These are phyloP conservation scores for Colletotrichum spinosum DNA, from an alignment of 2,329 filamentous ascomycete genomes.

Conservation along the genomic window DNA sequence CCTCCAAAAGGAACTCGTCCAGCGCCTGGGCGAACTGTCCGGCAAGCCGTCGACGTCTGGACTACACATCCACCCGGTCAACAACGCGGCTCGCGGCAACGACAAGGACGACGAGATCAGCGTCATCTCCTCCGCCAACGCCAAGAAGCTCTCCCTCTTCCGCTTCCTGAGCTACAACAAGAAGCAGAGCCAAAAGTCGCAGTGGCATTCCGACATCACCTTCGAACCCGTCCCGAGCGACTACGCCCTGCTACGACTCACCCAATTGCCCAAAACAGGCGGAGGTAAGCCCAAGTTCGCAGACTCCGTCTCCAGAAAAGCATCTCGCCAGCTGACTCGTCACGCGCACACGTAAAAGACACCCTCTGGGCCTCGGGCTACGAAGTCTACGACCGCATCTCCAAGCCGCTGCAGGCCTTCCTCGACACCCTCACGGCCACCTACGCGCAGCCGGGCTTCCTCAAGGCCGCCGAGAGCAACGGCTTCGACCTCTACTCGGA, in stretches of 20 bases:
- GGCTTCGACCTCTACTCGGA: slow-evolving; percentile 58
- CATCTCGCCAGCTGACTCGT: background rate
- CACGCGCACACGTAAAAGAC: background rate
- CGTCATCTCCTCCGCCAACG: slow-evolving; percentile 69
- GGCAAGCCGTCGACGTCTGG: slow-evolving; percentile 67
- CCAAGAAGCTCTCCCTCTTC: slow-evolving; percentile 61
- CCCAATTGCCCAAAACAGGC: slow-evolving; percentile 65
- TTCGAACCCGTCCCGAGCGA: slow-evolving; percentile 74
- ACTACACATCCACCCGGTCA: slow-evolving; percentile 71
- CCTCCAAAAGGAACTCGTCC: slow-evolving; percentile 73
- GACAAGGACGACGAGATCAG: slow-evolving; percentile 71
- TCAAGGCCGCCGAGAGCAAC: slow-evolving; percentile 56
- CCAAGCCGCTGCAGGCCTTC: slow-evolving; percentile 65
- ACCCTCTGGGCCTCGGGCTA: slow-evolving; percentile 66
- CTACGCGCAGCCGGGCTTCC: slow-evolving; percentile 63
- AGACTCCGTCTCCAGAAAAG: background rate
- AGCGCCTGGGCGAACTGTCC: slow-evolving; percentile 68
- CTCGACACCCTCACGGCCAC: slow-evolving; percentile 69
- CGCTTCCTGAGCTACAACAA: slow-evolving; percentile 50
- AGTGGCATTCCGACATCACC: slow-evolving; percentile 74
- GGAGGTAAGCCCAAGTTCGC: slow-evolving; percentile 52
- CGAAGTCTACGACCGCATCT: slow-evolving; percentile 73
- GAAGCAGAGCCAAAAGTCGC: slow-evolving; percentile 57
- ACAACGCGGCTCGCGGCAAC: slow-evolving; percentile 63
- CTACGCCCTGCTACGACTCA: slow-evolving; percentile 68